Conservation (phyloP, 2,329 filamentous ascomycete species). For the Neofusicoccum parvum region DNA sequence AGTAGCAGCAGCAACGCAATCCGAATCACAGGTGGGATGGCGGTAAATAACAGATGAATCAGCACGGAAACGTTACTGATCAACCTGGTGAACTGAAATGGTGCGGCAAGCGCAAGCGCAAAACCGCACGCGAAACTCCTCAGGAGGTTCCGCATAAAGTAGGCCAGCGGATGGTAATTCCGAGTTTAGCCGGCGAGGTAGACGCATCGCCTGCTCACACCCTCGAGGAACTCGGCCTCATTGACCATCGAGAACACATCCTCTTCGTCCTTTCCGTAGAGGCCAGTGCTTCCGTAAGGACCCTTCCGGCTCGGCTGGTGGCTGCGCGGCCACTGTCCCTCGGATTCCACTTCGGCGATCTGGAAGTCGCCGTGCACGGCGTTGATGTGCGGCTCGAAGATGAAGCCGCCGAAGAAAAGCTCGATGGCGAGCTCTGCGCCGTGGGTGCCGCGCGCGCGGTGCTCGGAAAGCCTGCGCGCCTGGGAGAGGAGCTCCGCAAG, state of each 20-base stretch:
- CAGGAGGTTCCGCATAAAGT: background rate
- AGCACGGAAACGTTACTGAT: background rate
- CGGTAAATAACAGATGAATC: background rate
- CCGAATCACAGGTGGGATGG: background rate
- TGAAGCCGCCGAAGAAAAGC: constrained; percentile 55
- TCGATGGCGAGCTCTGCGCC: constrained; percentile 48
- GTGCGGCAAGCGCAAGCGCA: constrained; percentile 1
- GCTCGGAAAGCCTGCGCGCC: constrained; percentile 44
- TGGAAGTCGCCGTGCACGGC: constrained; percentile 54
- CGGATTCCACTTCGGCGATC: constrained; percentile 44
- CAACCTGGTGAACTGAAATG: background rate
- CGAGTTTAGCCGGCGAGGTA: constrained; percentile 39
- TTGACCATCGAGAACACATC: constrained; percentile 45
- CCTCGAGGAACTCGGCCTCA: constrained; percentile 42
- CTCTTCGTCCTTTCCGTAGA: constrained; percentile 52
- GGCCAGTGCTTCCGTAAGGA: constrained; percentile 52
- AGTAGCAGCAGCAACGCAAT: background rate
- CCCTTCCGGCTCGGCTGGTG: constrained; percentile 47
- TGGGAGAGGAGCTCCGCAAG: constrained; percentile 45
- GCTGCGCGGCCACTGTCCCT: constrained; percentile 45
- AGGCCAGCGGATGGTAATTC: background rate
- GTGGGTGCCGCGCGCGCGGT: constrained; percentile 40
- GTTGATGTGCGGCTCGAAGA: constrained; percentile 51
- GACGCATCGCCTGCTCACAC: constrained; percentile 38
- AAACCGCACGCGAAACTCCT: background rate